phyloP scores from a whole-genome alignment of 352 stramenopile species.

The Phytophthora rubi region DNA sequence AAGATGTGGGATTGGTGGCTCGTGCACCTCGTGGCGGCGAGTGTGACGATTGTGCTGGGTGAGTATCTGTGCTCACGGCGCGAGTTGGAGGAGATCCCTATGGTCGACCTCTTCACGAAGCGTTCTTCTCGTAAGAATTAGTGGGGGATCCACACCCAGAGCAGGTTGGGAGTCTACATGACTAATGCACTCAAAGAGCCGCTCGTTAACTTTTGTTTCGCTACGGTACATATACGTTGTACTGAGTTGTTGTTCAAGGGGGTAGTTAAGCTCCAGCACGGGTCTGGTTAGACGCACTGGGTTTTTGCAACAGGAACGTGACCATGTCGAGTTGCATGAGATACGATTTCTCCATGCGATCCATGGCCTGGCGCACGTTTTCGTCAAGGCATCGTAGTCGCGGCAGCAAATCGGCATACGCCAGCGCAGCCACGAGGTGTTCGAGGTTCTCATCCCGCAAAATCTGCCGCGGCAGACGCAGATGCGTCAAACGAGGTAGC shows the following conservation, averaged over 20 bases:
- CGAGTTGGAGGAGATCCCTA: slow-evolving; percentile 89
- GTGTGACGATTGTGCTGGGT: slow-evolving; percentile 82
- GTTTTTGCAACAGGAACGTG: slow-evolving; percentile 56
- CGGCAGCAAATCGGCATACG: slow-evolving; percentile 56
- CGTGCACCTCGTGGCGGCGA: slow-evolving; percentile 68
- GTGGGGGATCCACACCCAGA: not conserved
- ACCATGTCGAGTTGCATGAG: slow-evolving; percentile 75
- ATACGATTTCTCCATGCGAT: slow-evolving; percentile 77
- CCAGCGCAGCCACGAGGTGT: slow-evolving; percentile 73
- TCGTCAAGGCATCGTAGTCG: slow-evolving; percentile 62
- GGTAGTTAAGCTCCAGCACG: slow-evolving; percentile 7
- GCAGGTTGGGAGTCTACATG: not conserved
- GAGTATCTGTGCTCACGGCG: slow-evolving; percentile 89
- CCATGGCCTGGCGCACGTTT: slow-evolving; percentile 62
- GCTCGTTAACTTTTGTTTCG: slow-evolving; percentile 7
- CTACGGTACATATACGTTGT: slow-evolving; percentile 15
- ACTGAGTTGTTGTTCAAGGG: not conserved
- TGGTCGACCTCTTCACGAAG: slow-evolving; percentile 88
- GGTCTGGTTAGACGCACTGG: not conserved
- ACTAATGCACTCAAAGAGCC: slow-evolving; percentile 13
- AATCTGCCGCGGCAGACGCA: slow-evolving; percentile 68
- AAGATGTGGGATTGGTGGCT: slow-evolving; percentile 91
- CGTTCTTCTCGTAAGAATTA: slow-evolving; percentile 54
- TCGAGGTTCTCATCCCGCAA: slow-evolving; percentile 78
- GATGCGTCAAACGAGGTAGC: slow-evolving; percentile 62